Evolutionary conservation across 345 rosid species (phyloP), one percentile per base, ranked within the genome.

Genomic region (Brassica juncea): DNA sequence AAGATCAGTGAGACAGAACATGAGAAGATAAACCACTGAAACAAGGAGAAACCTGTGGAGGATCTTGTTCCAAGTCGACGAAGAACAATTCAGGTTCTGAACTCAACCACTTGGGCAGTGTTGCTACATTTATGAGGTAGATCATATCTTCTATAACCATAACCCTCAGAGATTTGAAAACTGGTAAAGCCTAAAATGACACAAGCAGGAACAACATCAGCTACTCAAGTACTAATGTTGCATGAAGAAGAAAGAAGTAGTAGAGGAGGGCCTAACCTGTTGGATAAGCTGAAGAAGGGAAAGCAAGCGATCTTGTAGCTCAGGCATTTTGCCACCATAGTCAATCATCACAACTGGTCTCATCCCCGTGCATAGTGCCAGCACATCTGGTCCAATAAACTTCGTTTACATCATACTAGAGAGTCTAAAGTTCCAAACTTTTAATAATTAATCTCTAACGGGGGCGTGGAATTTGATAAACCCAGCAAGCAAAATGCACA

Each of bases 311-410:
- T 86, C 85, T 72, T 92, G 97, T 34, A 94, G 80, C 84, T 91
- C 92, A 39, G 99, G 99, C 88, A 94, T 68, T 88, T 88, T 94
- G 28, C 97, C 99, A 75, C 97, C 99, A 78, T 94, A 92, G 74
- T 94, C 99, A 54, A 92, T 86, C 99, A 94, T 92, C 67, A 91
- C 87, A 68, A 91, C 97, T 2, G 97, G 93, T 79, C 99, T 92
- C 94, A 94, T 86, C 68, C 88, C 86, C 0, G 92, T 79, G 82
- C 92, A 86, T 74, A 94, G 75, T 5, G 94, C 97, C 47, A 91
- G 82, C 58, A 89, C 76, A 90, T 94, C 97, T 91, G 93, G 69
- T 71, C 66, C 77, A 82, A 10, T n/a, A 70, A 77, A 28, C 42
- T 25, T 25, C 67, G 15, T 19, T 68, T 59, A 8, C 31, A 54